phyloP scores from a whole-genome alignment of 2,329 filamentous ascomycete genomes.

The Chlorencoelia australis region DNA sequence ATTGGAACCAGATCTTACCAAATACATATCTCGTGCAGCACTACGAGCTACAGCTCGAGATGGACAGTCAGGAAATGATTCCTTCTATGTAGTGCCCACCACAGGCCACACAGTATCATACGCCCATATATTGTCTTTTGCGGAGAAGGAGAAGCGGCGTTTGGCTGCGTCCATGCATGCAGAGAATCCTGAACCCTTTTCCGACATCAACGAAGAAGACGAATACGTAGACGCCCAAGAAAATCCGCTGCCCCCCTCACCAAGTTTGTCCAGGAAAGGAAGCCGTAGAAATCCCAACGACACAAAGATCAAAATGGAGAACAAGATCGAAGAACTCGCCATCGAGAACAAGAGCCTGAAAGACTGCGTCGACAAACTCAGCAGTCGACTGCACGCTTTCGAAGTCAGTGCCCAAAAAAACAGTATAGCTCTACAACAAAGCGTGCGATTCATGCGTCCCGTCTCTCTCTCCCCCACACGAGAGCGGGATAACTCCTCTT shows the following conservation, averaged over 20 bases:
- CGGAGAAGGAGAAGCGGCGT: slow-evolving; percentile 55
- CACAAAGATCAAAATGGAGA: slow-evolving; percentile 39
- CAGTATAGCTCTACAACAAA: slow-evolving; percentile 77
- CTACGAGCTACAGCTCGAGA: slow-evolving; percentile 68
- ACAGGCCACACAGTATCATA: slow-evolving; percentile 89
- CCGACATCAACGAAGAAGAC: slow-evolving; percentile 57
- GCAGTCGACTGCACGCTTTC: slow-evolving; percentile 82
- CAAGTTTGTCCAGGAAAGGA: slow-evolving; percentile 28
- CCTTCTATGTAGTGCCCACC: slow-evolving; percentile 91
- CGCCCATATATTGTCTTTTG: slow-evolving; percentile 71
- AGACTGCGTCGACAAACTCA: slow-evolving; percentile 74
- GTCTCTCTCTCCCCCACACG: slow-evolving; percentile 42
- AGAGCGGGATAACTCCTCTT: slow-evolving; percentile 12
- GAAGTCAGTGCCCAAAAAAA: slow-evolving; percentile 86
- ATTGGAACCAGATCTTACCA: slow-evolving; percentile 65
- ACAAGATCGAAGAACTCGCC: slow-evolving; percentile 77
- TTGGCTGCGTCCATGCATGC: slow-evolving; percentile 40
- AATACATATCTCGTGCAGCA: slow-evolving; percentile 77
- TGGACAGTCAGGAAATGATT: slow-evolving; percentile 53
- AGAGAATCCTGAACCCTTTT: slow-evolving; percentile 26
- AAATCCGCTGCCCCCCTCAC: slow-evolving; percentile 36
- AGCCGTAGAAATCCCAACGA: slow-evolving; percentile 24
- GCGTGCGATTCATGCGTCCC: slow-evolving; percentile 53
- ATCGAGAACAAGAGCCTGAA: slow-evolving; percentile 83
- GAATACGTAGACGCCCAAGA: slow-evolving; percentile 88